Evolutionary conservation across 805 yeast genomes (phyloP), one percentile per base, ranked within the genome.

Genomic region (Kazachstania psychrophila): DNA sequence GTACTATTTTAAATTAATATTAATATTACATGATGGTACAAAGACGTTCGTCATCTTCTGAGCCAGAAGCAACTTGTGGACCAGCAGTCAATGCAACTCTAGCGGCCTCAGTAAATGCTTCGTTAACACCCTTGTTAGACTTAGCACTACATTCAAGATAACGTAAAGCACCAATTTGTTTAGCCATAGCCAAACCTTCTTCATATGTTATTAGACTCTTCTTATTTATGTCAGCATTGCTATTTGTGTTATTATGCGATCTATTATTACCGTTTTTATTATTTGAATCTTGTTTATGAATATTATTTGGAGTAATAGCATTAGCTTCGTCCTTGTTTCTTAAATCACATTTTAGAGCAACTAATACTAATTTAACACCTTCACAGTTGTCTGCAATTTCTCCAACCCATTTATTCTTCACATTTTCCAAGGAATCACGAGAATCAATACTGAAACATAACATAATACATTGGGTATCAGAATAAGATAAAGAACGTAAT

Each of bases 21-120:
- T 31, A 17, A 20, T 22, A 15, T 61, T 51, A 68, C 72, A 68
- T 65, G 46, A 68, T 58, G 23, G 54, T 52, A 57, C 72, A 68
- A 33, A 59, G 43, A 31, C 57, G 52, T 11, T 56, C 52, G 17
- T 45, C 41, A 6, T 56, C 58, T n/a, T 54, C 59, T 8, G 55
- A 53, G 10, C 69, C 72, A 43, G 65, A 64, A 34, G 75, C 76
- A 37, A 88, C 89, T 63, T 78, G 84, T 34, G 94, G 83, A 54
- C 76, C 84, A 11, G 95, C 95, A 44, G 83, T 79, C 48, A 89
- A 69, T 2, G 96, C 97, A 54, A 95, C 88, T 59, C 98, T 78
- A 6, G 97, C 96, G 30, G 97, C 98, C 64, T 92, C 98, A 0
- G 96, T 87, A 58, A 92, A 92, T 8, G 96, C 97, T 65, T 92